A percentile compares a stretch with the other conserved stretches of the same genome.
Conservation (phyloP, 2,329 filamentous ascomycete genomes). For the Aureobasidium sp. region DNA sequence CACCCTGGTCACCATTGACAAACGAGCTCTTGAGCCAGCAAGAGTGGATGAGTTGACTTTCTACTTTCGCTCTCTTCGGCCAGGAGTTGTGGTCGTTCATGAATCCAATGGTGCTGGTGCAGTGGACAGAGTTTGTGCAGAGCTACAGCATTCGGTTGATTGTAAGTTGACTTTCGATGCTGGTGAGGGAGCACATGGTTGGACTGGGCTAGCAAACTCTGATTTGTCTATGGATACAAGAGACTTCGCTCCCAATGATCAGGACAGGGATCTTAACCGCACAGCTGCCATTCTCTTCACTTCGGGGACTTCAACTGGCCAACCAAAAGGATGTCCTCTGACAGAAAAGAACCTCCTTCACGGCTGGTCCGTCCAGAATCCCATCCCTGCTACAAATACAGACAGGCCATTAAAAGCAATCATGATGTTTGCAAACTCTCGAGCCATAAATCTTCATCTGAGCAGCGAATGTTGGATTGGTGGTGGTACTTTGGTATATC, state of each 20-base stretch:
- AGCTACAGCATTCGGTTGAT: not conserved
- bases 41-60: not conserved
- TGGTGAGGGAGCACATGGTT: not conserved
- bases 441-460: not conserved
- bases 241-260: not conserved
- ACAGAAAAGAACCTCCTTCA: not conserved
- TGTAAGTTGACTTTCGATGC: not conserved
- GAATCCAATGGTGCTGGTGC: not conserved
- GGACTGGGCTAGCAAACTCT: not conserved
- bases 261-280: not conserved
- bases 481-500: not conserved
- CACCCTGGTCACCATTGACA: not conserved
- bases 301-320: not conserved
- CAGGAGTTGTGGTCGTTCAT: not conserved
- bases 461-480: not conserved
- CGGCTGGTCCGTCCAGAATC: not conserved
- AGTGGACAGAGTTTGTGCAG: not conserved
- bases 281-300: not conserved
- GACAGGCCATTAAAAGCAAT: no score
- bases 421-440: slow-evolving; percentile 5
- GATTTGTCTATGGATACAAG: not conserved
- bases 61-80: not conserved
- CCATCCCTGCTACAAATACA: no score
- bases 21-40: not conserved
- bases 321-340: slow-evolving; percentile 8